phyloP scores from a whole-genome alignment of 768 basidiomycete species.

The Hericium rajendrae region DNA sequence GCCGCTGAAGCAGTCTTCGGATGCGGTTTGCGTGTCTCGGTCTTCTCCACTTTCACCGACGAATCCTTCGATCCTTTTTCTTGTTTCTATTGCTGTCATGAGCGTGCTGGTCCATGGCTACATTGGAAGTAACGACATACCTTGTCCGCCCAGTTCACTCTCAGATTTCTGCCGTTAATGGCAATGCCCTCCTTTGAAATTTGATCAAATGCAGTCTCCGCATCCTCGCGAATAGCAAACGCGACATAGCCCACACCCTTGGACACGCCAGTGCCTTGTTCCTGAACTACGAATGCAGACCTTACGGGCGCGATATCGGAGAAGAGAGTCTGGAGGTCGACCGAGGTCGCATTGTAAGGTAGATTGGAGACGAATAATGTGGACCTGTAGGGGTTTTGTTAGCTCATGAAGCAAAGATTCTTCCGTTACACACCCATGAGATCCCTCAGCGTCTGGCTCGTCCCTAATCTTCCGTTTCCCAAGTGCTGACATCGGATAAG shows the following conservation, averaged over 20 bases:
- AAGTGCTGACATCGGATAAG: constrained; percentile 18
- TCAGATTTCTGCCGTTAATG: constrained; percentile 57
- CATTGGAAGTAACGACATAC: constrained; percentile 27
- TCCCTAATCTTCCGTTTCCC: constrained; percentile 38
- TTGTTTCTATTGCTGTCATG: constrained; percentile 2
- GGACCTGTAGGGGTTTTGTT: constrained; percentile 35
- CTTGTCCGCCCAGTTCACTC: constrained; percentile 78
- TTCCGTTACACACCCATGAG: constrained; percentile 26
- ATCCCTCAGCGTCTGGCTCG: constrained; percentile 15
- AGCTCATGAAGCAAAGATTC: neutral
- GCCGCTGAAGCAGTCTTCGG: constrained; percentile 20
- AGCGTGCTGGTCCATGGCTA: neutral
- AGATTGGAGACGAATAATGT: constrained; percentile 93
- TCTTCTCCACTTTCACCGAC: neutral
- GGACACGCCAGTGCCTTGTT: constrained; percentile 62
- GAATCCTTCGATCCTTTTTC: neutral
- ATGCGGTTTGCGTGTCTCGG: constrained; percentile 19
- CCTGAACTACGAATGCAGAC: constrained; percentile 86
- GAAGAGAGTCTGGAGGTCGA: constrained; percentile 85
- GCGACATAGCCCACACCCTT: constrained; percentile 97
- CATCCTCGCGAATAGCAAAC: constrained; percentile 85
- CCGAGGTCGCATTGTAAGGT: constrained; percentile 83
- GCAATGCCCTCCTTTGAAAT: constrained; percentile 55
- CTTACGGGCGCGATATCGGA: constrained; percentile 93
- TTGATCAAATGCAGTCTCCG: constrained; percentile 58